Evolutionary conservation across 768 basidiomycete genomes (phyloP).

Genomic region (Trametes sanguinea): DNA sequence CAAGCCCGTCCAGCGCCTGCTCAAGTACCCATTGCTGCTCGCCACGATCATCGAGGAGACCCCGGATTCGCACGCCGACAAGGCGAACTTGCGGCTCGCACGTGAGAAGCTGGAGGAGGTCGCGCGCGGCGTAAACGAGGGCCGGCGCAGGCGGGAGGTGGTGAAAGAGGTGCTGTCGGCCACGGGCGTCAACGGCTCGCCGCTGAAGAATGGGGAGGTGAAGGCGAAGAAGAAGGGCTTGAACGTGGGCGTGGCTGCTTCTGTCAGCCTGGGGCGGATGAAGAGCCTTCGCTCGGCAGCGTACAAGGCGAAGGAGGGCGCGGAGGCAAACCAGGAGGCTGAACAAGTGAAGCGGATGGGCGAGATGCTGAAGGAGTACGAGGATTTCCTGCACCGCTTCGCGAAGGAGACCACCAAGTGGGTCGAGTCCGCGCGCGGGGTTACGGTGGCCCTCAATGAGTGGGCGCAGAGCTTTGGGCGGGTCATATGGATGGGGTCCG

Average conservation of each 20-base stretch:
- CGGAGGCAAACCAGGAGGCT: slow-evolving; percentile 43
- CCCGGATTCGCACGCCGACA: slow-evolving; percentile 67
- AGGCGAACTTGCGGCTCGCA: slow-evolving; percentile 54
- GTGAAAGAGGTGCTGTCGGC: slow-evolving; percentile 67
- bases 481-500: slow-evolving; percentile 46
- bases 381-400: slow-evolving; percentile 61
- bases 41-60: slow-evolving; percentile 75
- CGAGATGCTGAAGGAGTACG: slow-evolving; percentile 55
- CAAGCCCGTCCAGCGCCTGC: slow-evolving; percentile 94
- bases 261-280: slow-evolving; percentile 63
- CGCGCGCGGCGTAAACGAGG: slow-evolving; percentile 78
- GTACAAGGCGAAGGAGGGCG: slow-evolving; percentile 39
- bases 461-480: slow-evolving; percentile 71
- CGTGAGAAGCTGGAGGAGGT: slow-evolving; percentile 67
- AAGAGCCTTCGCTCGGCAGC: slow-evolving; percentile 46
- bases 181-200: slow-evolving; percentile 35
- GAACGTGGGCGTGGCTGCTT: slow-evolving; percentile 51
- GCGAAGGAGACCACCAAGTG: slow-evolving; percentile 66
- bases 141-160: slow-evolving; percentile 72
- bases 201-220: slow-evolving; percentile 32
- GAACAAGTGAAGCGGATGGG: slow-evolving; percentile 57
- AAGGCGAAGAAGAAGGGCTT: slow-evolving; percentile 43
- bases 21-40: slow-evolving; percentile 92
- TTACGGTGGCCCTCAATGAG: slow-evolving; percentile 50
- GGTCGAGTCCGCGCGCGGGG: slow-evolving; percentile 52